Evolutionary conservation across 768 basidiomycete genomes (phyloP).

Genomic region (Crepidotus variabilis): DNA sequence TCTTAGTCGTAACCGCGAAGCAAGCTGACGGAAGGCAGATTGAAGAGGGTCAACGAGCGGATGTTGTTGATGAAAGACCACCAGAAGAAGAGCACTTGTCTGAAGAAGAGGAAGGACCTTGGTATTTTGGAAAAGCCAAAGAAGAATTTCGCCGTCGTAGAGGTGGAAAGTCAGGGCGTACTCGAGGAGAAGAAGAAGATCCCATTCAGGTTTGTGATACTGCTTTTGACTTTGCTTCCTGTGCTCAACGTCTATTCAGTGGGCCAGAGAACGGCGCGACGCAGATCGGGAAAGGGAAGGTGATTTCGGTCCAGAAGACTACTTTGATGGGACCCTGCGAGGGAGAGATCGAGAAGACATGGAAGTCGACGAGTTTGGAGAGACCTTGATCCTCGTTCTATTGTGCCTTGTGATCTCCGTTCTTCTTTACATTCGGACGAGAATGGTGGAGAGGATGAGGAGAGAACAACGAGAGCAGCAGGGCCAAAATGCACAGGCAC

Average conservation of each 20-base stretch:
- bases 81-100: conserved; percentile 30
- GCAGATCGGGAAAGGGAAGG: conserved; percentile 70
- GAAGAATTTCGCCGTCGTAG: conserved; percentile 70
- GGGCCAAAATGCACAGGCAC: conserved; percentile 35
- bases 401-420: conserved; percentile 72
- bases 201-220: conserved; percentile 56
- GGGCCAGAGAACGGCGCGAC: conserved; percentile 72
- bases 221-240: not conserved
- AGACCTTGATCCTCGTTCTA: conserved; percentile 75
- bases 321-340: conserved; percentile 66
- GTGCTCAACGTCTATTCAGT: conserved; percentile 35
- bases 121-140: conserved; percentile 81
- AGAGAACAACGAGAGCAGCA: conserved; percentile 56
- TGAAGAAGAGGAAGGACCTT: conserved; percentile 63
- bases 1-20: conserved; percentile 11
- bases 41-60: conserved; percentile 31
- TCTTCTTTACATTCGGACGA: conserved; percentile 75
- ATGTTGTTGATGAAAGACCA: conserved; percentile 19
- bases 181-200: conserved; percentile 49
- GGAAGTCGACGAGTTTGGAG: conserved; percentile 67
- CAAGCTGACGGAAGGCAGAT: conserved; percentile 34
- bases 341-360: conserved; percentile 59
- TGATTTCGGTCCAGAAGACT: conserved; percentile 81
- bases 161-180: conserved; percentile 31
- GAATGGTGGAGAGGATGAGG: conserved; percentile 70